A percentile compares a stretch with the other conserved stretches of the same genome.
Conservation (phyloP, 306 rosid genomes). For the Herpetospermum pedunculosum region DNA sequence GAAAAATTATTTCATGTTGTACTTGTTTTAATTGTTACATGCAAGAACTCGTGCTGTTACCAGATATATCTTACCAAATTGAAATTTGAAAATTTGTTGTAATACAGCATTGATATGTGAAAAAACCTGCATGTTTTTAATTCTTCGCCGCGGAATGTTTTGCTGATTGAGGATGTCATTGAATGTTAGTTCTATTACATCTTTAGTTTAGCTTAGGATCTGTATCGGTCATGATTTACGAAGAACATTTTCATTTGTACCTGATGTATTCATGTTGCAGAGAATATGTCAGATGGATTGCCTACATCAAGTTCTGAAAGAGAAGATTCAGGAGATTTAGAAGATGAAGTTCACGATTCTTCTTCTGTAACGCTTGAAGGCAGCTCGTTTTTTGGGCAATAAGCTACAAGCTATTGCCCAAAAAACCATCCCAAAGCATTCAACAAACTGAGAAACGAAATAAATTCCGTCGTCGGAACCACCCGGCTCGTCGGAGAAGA, state of each 20-base stretch:
- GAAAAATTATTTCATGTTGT: not conserved
- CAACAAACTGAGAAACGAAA: no score
- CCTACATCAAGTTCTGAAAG: constrained; percentile 42
- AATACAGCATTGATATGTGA: not conserved
- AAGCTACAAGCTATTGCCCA: no score
- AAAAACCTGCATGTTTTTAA: not conserved
- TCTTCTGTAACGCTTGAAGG: constrained; percentile 74
- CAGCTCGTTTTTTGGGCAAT: no score
- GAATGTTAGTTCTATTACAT: not conserved
- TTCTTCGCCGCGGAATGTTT: not conserved
- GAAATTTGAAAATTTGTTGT: not conserved
- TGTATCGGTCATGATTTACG: no score
- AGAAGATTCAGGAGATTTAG: constrained; percentile 38
- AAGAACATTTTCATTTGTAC: not conserved
- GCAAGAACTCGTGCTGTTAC: not conserved
- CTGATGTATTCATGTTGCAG: constrained; percentile 31
- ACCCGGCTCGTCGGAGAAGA: no score
- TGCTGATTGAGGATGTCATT: not conserved
- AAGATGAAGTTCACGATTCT: constrained; percentile 36
- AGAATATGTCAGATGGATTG: constrained; percentile 24
- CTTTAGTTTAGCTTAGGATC: not conserved
- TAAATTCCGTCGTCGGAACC: no score
- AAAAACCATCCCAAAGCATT: no score
- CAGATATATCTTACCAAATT: not conserved
- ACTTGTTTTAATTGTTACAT: not conserved